phyloP scores from a whole-genome alignment of 805 yeast species.

The Kluyveromyces dobzhanskii region DNA sequence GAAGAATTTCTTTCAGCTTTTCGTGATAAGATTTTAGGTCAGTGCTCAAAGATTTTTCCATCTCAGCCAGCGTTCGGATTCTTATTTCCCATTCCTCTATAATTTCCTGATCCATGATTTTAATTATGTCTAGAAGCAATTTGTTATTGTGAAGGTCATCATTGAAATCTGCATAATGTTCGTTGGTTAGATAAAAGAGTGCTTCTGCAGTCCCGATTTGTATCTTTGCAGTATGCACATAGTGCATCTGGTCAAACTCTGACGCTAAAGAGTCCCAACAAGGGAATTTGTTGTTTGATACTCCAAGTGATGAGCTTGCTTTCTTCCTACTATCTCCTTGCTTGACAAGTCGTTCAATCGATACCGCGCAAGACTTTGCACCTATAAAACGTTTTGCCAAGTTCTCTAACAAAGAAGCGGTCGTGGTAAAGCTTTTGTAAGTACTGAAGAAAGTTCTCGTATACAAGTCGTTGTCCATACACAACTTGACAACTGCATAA shows the following conservation, averaged over 20 bases:
- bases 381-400: constrained; percentile 50
- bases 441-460: constrained; percentile 65
- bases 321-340: constrained; percentile 12
- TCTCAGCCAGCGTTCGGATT: constrained; percentile 15
- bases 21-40: constrained; percentile 24
- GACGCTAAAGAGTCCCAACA: constrained; percentile 43
- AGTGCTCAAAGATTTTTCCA: constrained; percentile 2
- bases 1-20: constrained; percentile 39
- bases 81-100: constrained; percentile 40
- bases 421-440: constrained; percentile 57
- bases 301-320: constrained; percentile 2
- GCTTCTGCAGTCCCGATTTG: constrained; percentile 79
- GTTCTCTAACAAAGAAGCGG: constrained; percentile 43
- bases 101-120: constrained; percentile 60
- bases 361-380: constrained; percentile 51
- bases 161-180: constrained; percentile 68
- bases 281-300: constrained; percentile 39
- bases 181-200: constrained; percentile 56
- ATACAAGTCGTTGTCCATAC: constrained; percentile 56
- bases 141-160: constrained; percentile 55
- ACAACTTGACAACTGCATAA: constrained; percentile 36
- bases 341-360: constrained; percentile 34
- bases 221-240: constrained; percentile 63
- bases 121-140: constrained; percentile 54
- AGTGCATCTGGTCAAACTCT: constrained; percentile 45